Evolutionary conservation across 129 eudicot genomes (phyloP), one percentile per base, ranked within the genome.

Genomic region (Helianthus tuberosus): DNA sequence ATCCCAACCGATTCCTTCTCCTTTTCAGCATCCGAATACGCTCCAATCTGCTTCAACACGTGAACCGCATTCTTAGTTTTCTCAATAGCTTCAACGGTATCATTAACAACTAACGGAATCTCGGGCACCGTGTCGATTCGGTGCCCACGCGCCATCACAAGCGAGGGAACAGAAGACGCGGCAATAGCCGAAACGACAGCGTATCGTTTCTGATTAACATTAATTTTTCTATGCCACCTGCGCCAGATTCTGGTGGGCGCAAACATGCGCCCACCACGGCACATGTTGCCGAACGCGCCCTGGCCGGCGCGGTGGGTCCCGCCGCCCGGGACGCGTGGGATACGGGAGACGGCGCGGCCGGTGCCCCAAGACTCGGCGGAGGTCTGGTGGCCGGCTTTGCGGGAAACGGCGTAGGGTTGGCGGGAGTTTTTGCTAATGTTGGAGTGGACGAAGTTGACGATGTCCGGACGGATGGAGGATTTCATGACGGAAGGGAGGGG

Each of bases 331-430:
- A 91, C 96, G 75, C 97, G 88, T 46, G 97, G 97, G 82, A 91
- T 91, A 86, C 96, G 92, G 1, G 97, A 91, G 0, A 91, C 97
- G 27, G 97, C 96, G 10, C 97, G 92, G 1, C 96, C 97, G 2
- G 97, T 91, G 0, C 97, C 97, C 97, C 92, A 91, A 3, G 96
- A 91, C 81, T 91, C 97, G 71, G 97, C 96, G 38, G 97, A 89
- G 73, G 96, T 89, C 77, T 89, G 90, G 83, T 89, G 89, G 15
- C 96, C 92, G 71, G 96, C 89, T 8, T 74, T 76, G 11, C 77
- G 39, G 39, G 92, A 86, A 0, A 86, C 90, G 71, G 90, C 92
- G 85, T 89, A 89, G 16, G 96, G 92, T 16, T 87, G 90, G 27
- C 88, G 90, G 51, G 90, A 58, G 66, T 89, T 89, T 43, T 89